Conservation (phyloP, 2,329 filamentous ascomycete species). For the Alternaria sp. region DNA sequence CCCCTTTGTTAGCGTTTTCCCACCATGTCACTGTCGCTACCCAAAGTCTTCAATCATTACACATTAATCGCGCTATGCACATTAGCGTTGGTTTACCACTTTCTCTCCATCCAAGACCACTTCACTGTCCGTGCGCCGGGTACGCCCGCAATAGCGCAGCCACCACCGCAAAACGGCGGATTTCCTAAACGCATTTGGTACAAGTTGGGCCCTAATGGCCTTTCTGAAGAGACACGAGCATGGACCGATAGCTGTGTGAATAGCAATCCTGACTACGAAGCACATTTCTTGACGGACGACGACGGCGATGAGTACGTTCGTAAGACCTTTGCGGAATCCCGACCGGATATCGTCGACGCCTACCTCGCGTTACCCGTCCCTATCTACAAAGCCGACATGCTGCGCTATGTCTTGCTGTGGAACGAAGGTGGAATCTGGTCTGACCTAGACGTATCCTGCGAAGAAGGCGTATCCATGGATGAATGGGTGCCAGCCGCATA, state of each 20-base stretch:
- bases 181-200: constrained; percentile 50
- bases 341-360: constrained; percentile 48
- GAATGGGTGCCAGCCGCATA: constrained; percentile 49
- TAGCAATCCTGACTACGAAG: constrained; percentile 36
- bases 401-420: constrained; percentile 52
- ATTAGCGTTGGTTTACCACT: constrained; percentile 5
- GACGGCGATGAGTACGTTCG: constrained; percentile 42
- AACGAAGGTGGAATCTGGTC: constrained; percentile 52
- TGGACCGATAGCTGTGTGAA: constrained; percentile 45
- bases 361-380: constrained; percentile 46
- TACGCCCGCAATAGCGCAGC: background rate
- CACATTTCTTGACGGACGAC: constrained; percentile 42
- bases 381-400: constrained; percentile 52
- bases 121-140: background rate
- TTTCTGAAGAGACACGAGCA: constrained; percentile 32
- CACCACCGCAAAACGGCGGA: background rate
- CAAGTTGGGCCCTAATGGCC: constrained; percentile 48
- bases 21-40: background rate
- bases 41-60: constrained; percentile 5
- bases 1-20: background rate
- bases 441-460: constrained; percentile 50
- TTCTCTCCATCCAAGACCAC: background rate
- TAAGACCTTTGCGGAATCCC: constrained; percentile 34
- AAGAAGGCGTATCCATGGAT: constrained; percentile 33
- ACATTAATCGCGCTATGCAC: background rate